These are phyloP conservation scores for Lophiostoma macrostomum DNA, from an alignment of 495 filamentous ascomycete species.

Conservation along the genomic window DNA sequence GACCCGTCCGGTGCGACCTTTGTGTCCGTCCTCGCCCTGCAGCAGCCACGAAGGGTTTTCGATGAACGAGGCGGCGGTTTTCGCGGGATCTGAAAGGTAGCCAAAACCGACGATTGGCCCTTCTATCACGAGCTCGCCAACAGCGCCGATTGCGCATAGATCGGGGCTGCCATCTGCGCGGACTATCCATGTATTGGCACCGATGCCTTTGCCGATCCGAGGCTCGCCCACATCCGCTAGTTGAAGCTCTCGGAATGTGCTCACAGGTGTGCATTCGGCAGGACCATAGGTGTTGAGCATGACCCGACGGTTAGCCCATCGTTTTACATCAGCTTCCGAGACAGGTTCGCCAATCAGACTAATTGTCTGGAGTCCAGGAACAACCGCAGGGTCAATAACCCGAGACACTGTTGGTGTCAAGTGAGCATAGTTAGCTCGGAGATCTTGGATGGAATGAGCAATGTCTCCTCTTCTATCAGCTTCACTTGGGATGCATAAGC, in stretches of 20 bases:
- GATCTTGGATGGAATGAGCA: not conserved
- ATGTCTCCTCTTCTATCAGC: not conserved
- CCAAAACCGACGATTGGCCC: conserved; percentile 45
- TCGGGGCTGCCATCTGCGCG: conserved; percentile 42
- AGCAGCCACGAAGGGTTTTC: conserved; percentile 23
- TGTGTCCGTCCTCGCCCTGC: not conserved
- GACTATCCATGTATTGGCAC: conserved; percentile 24
- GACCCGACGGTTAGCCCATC: conserved; percentile 24
- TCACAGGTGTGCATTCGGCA: conserved; percentile 26
- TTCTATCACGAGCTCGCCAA: conserved; percentile 49
- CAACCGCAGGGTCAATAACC: conserved; percentile 23
- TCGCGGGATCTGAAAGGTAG: conserved; percentile 40
- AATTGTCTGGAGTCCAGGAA: conserved; percentile 30
- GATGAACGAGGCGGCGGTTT: conserved; percentile 38
- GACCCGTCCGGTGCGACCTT: conserved; percentile 28
- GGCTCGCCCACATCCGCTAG: conserved; percentile 32
- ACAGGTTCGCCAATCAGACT: conserved; percentile 29
- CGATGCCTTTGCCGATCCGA: conserved; percentile 16
- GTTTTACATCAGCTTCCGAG: conserved; percentile 20
- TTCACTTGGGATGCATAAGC: not conserved
- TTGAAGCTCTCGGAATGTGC: too few relatives aligned
- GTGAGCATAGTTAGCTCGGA: too few relatives aligned
- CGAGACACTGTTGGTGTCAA: conserved; percentile 52
- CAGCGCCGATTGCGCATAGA: conserved; percentile 44
- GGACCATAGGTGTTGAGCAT: conserved; percentile 31